Evolutionary conservation across 2,329 filamentous ascomycete genomes (phyloP), one percentile per base, ranked within the genome.

Genomic region (Metarhizium anisopliae): DNA sequence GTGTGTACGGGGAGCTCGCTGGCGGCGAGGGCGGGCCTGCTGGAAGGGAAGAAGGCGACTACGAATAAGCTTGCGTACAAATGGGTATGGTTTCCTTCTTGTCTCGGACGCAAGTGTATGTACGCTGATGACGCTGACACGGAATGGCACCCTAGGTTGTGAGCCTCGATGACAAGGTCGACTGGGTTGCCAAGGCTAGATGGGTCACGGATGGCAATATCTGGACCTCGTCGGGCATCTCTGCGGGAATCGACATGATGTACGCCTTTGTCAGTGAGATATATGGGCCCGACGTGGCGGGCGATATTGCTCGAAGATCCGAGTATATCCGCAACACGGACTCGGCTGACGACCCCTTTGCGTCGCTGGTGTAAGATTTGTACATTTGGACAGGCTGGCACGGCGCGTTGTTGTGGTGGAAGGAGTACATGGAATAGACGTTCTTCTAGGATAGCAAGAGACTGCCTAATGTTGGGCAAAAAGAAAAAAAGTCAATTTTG

Each of bases 151-250:
- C 3, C 2, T 2, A 70, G 68, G 67, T 77, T 2, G 71, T 67
- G 7, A 62, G 68, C 0, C 64, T 72, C 16, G 71, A 77, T 0
- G 69, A 73, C 0, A 68, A 73, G 0, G 77, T 82, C 0, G 66
- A 76, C 0, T 87, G 84, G 84, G 68, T 81, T 16, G 66, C 71
- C 0, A 70, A 73, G 47, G 83, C 83, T 8, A 72, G 84, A 50
- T 86, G 83, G 83, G 79, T 84, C 0, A 70, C 69, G 0, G 81
- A 84, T 63, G 82, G 78, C 2, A 82, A 84, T 55, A 70, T 85
- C 2, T 86, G 83, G 82, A 83, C 79, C 0, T 78, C 77, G 2
- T 82, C 80, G 0, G 83, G 84, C 0, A 77, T 86, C 6, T 25
- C 77, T 53, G 68, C 69, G 1, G 70, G 70, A 5, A 71, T 73